These are phyloP conservation scores for Fraxinus floribunda DNA, from an alignment of 305 asterid species.

Conservation along the genomic window DNA sequence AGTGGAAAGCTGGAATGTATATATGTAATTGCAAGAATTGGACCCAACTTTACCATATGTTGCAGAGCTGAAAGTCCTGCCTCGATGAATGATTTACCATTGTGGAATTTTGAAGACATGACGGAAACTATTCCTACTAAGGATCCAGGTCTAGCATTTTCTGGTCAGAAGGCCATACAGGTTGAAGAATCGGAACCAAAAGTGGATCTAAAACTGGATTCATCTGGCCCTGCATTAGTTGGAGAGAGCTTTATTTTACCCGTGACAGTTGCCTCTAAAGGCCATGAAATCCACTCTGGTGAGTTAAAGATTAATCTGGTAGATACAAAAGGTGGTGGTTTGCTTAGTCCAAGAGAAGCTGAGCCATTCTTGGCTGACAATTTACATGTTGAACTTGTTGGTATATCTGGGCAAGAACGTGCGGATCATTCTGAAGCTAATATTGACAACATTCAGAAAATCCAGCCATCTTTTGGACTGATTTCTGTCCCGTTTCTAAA, in stretches of 20 bases:
- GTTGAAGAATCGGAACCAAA: constrained; percentile 99
- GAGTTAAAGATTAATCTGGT: constrained; percentile 94
- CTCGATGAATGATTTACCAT: constrained; percentile 84
- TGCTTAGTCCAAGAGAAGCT: constrained; percentile 93
- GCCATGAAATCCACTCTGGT: constrained; percentile 85
- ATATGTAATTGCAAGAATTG: constrained; percentile 86
- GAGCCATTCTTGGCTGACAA: constrained; percentile 73
- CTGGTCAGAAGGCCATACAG: constrained; percentile 94
- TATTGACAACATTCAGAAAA: constrained; percentile 65
- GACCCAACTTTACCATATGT: constrained; percentile 78
- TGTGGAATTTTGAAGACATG: constrained; percentile 88
- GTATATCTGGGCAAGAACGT: constrained; percentile 50
- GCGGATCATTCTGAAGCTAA: constrained; percentile 42
- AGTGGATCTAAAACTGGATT: constrained; percentile 76
- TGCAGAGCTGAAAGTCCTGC: constrained; percentile 99
- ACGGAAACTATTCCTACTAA: constrained; percentile 80
- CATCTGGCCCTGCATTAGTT: constrained; percentile 86
- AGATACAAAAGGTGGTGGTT: constrained; percentile 92
- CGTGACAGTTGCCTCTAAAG: constrained; percentile 77
- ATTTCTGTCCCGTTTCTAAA: constrained; percentile 76
- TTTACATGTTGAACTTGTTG: constrained; percentile 92
- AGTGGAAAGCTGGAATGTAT: constrained; percentile 98
- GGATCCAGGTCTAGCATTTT: constrained; percentile 88
- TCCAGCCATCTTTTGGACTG: constrained; percentile 95
- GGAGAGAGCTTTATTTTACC: constrained; percentile 89